A percentile compares a stretch with the other conserved stretches of the same genome.
Evolutionary conservation across 768 basidiomycete genomes (phyloP).

Genomic region (Porpolomopsis calyptriformis): DNA sequence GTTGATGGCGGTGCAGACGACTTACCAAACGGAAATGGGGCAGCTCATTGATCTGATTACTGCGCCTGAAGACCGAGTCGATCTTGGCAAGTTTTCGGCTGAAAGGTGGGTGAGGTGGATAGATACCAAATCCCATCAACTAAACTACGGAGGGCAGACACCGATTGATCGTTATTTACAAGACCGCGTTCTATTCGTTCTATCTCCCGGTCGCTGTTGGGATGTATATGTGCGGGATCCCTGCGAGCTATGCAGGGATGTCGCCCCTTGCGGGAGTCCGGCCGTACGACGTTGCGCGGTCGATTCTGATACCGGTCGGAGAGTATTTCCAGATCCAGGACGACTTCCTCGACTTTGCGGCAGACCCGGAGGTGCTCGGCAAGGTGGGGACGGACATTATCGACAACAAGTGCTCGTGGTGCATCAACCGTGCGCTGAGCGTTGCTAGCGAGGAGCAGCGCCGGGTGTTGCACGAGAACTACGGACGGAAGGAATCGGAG

Average conservation of each 20-base stretch:
- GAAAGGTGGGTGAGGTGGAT: slow-evolving; percentile 72
- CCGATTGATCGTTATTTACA: slow-evolving; percentile 88
- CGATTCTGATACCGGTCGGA: slow-evolving; percentile 83
- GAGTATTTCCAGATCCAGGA: slow-evolving; percentile 99
- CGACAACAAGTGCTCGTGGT: slow-evolving; percentile 99
- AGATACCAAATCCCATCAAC: too few species aligned
- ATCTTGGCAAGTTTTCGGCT: slow-evolving; percentile 80
- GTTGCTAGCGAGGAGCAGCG: slow-evolving; percentile 47
- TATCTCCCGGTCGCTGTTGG: slow-evolving; percentile 96
- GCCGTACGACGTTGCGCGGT: slow-evolving; percentile 63
- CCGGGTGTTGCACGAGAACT: slow-evolving; percentile 43
- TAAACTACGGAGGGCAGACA: too few species aligned
- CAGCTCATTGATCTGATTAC: slow-evolving; percentile 95
- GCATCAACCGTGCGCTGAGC: slow-evolving; percentile 76
- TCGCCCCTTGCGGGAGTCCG: slow-evolving; percentile 19
- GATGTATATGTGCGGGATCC: slow-evolving; percentile 66
- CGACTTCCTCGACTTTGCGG: slow-evolving; percentile 91
- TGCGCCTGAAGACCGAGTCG: slow-evolving; percentile 82
- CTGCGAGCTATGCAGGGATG: slow-evolving; percentile 31
- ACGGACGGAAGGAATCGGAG: slow-evolving; percentile 39
- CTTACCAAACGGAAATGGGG: slow-evolving; percentile 92
- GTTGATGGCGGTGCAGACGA: too few species aligned
- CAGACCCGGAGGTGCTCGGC: slow-evolving; percentile 82
- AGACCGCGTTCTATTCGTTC: slow-evolving; percentile 97
- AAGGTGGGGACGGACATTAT: slow-evolving; percentile 98